Conservation (phyloP, 2,329 filamentous ascomycete genomes). For the Beauveria pseudobassiana region DNA sequence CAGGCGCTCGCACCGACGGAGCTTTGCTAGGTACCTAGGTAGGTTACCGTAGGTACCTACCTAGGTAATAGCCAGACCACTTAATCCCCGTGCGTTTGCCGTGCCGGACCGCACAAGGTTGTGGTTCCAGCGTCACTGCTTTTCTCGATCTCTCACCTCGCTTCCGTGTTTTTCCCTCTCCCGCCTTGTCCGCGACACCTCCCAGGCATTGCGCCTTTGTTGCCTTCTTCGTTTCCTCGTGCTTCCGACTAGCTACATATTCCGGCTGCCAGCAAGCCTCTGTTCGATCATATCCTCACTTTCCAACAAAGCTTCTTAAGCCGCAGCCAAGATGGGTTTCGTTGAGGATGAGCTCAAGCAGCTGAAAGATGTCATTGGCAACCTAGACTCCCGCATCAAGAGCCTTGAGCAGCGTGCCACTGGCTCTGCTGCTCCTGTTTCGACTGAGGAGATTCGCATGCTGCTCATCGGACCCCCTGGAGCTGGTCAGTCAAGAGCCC, state of each 20-base stretch:
- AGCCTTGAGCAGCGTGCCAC: conserved; percentile 71
- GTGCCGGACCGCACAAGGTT: not conserved
- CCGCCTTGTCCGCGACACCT: conserved; percentile 3
- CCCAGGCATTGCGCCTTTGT: conserved; percentile 15
- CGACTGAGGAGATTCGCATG: conserved; percentile 73
- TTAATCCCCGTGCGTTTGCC: conserved; percentile 10
- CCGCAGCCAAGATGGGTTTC: conserved; percentile 66
- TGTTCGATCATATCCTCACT: not conserved
- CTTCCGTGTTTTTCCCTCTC: not conserved
- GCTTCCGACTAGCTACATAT: not conserved
- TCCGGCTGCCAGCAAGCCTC: not conserved
- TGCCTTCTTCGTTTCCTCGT: conserved; percentile 2
- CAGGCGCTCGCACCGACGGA: conserved; percentile 4
- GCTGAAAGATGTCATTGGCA: conserved; percentile 75
- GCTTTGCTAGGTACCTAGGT: not conserved
- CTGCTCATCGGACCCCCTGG: conserved; percentile 96
- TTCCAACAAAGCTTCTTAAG: conserved; percentile 4
- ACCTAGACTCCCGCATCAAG: conserved; percentile 79
- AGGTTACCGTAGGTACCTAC: no score
- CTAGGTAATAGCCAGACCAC: not conserved
- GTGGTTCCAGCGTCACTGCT: conserved; percentile 9
- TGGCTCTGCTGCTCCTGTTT: conserved; percentile 41
- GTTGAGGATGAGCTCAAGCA: conserved; percentile 78
- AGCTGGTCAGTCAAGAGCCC: conserved; percentile 62
- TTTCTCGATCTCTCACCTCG: conserved; percentile 9